Evolutionary conservation across 768 basidiomycete species (phyloP), one percentile per base, ranked within the genome.

Genomic region (Mycena rosella): DNA sequence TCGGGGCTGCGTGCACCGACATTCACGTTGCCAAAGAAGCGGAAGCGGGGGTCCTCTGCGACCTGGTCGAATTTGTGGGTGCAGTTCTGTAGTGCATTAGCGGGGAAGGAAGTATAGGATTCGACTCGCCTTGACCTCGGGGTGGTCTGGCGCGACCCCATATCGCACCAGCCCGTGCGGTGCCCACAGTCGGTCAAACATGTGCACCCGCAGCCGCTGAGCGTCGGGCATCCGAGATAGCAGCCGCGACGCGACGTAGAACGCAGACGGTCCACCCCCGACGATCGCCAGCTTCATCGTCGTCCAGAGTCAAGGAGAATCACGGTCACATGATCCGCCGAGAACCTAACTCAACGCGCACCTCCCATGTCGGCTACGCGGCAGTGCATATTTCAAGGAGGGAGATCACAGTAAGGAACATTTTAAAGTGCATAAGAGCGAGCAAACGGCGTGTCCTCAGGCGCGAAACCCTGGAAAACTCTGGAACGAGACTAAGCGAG

Each of bases 121-220:
- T 5, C 26, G 36, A 73, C 82, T 76, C 71, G 79, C 97, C 88
- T 98, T 99, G 78, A 99, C 96, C 82, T 98, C 97, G 13, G 98
- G 96, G 78, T 99, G 97, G 81, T 99, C 97, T 48, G 97, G 97
- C 14, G 98, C 97, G 17, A 99, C 96, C 0, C 98, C 96, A 74
- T 96, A 99, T 49, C 98, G 85, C 5, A 98, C 96, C 1, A 99
- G 85, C 0, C 98, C 98, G 75, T 98, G 94, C 14, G 97, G 97
- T 30, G 95, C 90, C 88, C 96, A 98, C 14, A 97, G 84, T 36
- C 95, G 86, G 80, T 99, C 97, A 76, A 89, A 99, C 75, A 99
- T 79, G 76, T 99, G 95, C 17, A 98, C 87, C 4, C 82, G 74
- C n/a, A 86, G 71, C 24, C 58, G 75, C 60, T n/a, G n/a, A n/a